These are phyloP conservation scores for Gonium pectorale DNA, from an alignment of 139 green algal genomes.

Conservation along the genomic window DNA sequence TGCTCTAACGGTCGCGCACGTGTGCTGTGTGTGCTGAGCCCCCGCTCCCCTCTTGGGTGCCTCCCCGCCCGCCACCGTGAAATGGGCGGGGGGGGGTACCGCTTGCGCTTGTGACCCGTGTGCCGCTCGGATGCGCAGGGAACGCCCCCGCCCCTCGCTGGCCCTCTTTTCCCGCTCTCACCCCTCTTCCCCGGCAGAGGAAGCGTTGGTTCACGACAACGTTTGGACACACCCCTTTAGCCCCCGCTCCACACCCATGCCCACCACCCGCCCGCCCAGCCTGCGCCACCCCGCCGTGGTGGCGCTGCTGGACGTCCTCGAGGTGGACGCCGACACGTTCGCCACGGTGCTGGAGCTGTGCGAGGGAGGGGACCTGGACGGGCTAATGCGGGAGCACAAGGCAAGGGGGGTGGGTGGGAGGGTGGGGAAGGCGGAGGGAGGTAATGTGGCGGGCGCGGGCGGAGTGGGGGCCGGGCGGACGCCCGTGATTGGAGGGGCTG, in stretches of 20 bases:
- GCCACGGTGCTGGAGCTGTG: slow-evolving; percentile 94
- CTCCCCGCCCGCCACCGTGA: too few relatives aligned
- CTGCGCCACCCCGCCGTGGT: slow-evolving; percentile 81
- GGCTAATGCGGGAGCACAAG: slow-evolving; percentile 78
- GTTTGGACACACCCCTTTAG: too few relatives aligned
- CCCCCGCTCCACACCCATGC: neutral
- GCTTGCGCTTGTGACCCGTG: too few relatives aligned
- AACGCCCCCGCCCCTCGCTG: neutral
- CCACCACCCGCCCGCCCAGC: slow-evolving; percentile 44
- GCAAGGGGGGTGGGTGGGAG: slow-evolving; percentile 28
- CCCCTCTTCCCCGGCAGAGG: too few relatives aligned
- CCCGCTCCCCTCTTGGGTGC: too few relatives aligned
- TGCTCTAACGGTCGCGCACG: neutral
- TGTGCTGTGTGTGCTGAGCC: neutral
- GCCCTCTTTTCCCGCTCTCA: neutral
- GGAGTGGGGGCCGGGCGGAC: neutral
- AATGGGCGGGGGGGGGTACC: too few relatives aligned
- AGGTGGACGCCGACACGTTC: slow-evolving; percentile 94
- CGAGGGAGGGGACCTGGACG: slow-evolving; percentile 87
- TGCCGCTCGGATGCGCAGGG: neutral
- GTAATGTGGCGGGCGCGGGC: neutral
- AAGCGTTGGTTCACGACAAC: too few relatives aligned
- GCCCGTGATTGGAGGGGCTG: too few relatives aligned
- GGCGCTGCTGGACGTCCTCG: slow-evolving; percentile 89
- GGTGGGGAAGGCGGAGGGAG: neutral